phyloP scores from a whole-genome alignment of 1,284 basidiomycete species.

The Dichomitus squalens region DNA sequence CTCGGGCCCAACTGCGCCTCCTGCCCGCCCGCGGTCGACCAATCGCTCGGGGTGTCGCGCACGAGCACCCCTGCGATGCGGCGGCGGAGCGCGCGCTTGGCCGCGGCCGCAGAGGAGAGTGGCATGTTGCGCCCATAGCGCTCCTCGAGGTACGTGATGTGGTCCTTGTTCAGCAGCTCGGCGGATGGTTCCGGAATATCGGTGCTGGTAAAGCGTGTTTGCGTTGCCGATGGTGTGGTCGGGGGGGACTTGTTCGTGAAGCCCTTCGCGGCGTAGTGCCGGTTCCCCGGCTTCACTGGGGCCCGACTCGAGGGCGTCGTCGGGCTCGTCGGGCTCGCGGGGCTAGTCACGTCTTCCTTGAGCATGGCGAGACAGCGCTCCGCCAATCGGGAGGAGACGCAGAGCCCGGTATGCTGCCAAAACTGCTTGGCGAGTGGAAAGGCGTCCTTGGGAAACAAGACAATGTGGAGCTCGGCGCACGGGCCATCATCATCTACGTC shows the following conservation, averaged over 20 bases:
- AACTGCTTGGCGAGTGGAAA: conserved; percentile 85
- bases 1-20: conserved; percentile 56
- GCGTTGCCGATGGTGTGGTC: conserved; percentile 13
- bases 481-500: conserved; percentile 41
- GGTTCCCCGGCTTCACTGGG: conserved; percentile 52
- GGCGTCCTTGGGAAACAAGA: conserved; percentile 72
- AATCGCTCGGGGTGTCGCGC: conserved; percentile 50
- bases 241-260: conserved; percentile 25
- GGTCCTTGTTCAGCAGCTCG: conserved; percentile 51
- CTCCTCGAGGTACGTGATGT: conserved; percentile 81
- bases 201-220: conserved; percentile 5
- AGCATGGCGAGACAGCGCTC: conserved; percentile 81
- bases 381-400: conserved; percentile 87
- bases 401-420: conserved; percentile 95
- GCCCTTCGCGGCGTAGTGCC: conserved; percentile 58
- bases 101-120: conserved; percentile 68
- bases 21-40: conserved; percentile 47
- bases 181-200: conserved; percentile 15
- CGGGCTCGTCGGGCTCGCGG: conserved; percentile 28
- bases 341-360: conserved; percentile 37
- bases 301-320: conserved; percentile 35
- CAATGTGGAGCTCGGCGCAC: conserved; percentile 73
- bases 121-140: conserved; percentile 95
- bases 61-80: conserved; percentile 89
- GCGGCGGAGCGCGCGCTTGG: conserved; percentile 85